A percentile compares a stretch with the other conserved stretches of the same genome.
Evolutionary conservation across 345 rosid genomes (phyloP).

Genomic region (Aegle marmelos): DNA sequence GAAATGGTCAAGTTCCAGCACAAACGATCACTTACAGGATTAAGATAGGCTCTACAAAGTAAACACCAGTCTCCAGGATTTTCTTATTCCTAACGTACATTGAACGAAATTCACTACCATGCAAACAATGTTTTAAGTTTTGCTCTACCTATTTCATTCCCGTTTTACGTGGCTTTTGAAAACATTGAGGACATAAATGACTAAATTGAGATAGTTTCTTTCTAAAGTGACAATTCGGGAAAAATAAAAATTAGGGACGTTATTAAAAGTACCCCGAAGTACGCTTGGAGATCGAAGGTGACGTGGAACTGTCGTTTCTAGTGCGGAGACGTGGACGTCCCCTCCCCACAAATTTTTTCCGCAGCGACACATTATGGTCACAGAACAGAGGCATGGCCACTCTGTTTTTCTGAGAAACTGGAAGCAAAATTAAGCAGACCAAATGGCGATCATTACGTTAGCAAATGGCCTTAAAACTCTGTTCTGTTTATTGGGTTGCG

Average conservation of each 20-base stretch:
- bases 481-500: conserved; percentile 40
- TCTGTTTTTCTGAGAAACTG: conserved; percentile 10
- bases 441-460: conserved; percentile 34
- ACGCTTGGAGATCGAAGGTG: not conserved
- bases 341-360: not conserved
- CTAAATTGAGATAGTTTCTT: too few relatives aligned
- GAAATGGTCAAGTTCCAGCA: too few relatives aligned
- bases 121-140: not conserved
- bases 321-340: not conserved
- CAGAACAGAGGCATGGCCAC: not conserved
- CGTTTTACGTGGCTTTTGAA: not conserved
- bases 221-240: not conserved
- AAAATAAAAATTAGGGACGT: not conserved
- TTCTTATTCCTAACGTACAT: too few relatives aligned
- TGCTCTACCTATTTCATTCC: too few relatives aligned
- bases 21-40: too few relatives aligned
- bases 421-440: not conserved
- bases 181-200: not conserved
- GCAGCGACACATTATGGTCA: not conserved
- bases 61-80: too few relatives aligned
- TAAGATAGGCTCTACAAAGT: too few relatives aligned
- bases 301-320: not conserved
- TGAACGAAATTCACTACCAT: not conserved
- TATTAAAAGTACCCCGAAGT: not conserved
- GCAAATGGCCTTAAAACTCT: conserved; percentile 41